Percentiles rank a stretch among this genome's conserved stretches.
These are phyloP conservation scores for Polychaeton citri DNA, from an alignment of 2,329 filamentous ascomycete genomes.

Conservation along the genomic window DNA sequence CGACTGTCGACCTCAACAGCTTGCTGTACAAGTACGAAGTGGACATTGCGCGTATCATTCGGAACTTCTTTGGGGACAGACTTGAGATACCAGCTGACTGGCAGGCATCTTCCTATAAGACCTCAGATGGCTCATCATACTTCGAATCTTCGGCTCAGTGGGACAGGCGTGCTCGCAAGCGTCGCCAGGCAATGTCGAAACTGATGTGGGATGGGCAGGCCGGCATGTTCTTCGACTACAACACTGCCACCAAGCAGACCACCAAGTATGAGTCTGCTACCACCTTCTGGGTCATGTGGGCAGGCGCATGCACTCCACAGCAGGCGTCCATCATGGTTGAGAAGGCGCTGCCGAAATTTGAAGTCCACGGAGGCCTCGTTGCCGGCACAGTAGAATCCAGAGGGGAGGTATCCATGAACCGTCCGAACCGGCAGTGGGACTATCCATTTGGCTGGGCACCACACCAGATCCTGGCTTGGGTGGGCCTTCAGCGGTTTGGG, in stretches of 20 bases:
- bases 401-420: slow-evolving; percentile 61
- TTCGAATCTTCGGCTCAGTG: slow-evolving; percentile 73
- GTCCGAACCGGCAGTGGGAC: slow-evolving; percentile 96
- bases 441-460: slow-evolving; percentile 97
- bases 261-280: slow-evolving; percentile 82
- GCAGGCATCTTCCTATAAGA: slow-evolving; percentile 32
- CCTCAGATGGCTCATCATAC: slow-evolving; percentile 48
- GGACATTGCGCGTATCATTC: slow-evolving; percentile 80
- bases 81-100: slow-evolving; percentile 75
- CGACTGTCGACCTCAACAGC: slow-evolving; percentile 89
- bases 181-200: slow-evolving; percentile 78
- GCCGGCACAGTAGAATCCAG: slow-evolving; percentile 85
- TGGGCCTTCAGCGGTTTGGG: slow-evolving; percentile 77
- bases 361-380: slow-evolving; percentile 74
- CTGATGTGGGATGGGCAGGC: slow-evolving; percentile 85
- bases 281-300: slow-evolving; percentile 97
- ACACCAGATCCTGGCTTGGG: slow-evolving; percentile 97
- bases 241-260: slow-evolving; percentile 69
- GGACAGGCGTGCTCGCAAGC: slow-evolving; percentile 76
- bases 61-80: slow-evolving; percentile 68
- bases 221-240: slow-evolving; percentile 97
- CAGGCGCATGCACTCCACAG: slow-evolving; percentile 69
- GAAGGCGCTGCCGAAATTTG: slow-evolving; percentile 73
- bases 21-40: slow-evolving; percentile 94
- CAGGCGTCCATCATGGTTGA: slow-evolving; percentile 76